A percentile compares a stretch with the other conserved stretches of the same genome.
Conservation (phyloP, 805 yeast species). For the Yamadazyma phyllophila region DNA sequence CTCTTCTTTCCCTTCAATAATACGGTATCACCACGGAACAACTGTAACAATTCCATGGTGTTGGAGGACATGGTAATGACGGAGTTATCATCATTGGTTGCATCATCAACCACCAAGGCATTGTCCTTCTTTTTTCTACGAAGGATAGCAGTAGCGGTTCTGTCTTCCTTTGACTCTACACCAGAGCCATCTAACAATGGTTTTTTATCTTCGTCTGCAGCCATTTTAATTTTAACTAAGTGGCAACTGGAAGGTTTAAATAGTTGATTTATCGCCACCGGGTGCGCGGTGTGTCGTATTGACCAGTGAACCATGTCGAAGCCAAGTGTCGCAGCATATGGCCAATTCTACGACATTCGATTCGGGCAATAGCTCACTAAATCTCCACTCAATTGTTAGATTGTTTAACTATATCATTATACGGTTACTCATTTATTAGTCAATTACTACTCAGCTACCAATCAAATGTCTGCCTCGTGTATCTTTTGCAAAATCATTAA, state of each 20-base stretch:
- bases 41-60: conserved; percentile 91
- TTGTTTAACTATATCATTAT: too few relatives aligned
- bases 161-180: conserved; percentile 53
- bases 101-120: conserved; percentile 93
- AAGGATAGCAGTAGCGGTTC: conserved; percentile 94
- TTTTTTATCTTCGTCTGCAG: conserved; percentile 21
- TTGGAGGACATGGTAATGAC: conserved; percentile 92
- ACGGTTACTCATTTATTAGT: too few relatives aligned
- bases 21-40: conserved; percentile 98
- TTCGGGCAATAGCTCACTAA: background rate
- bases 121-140: conserved; percentile 98
- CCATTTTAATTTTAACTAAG: background rate
- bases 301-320: background rate
- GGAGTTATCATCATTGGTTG: conserved; percentile 94
- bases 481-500: conserved; percentile 93
- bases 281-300: background rate
- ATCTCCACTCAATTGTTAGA: too few relatives aligned
- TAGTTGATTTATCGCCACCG: conserved; percentile 10
- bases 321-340: too few relatives aligned
- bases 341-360: background rate
- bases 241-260: background rate
- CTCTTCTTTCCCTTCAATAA: conserved; percentile 97
- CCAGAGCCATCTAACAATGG: conserved; percentile 61
- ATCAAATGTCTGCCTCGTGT: conserved; percentile 43
- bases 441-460: too few relatives aligned